A percentile compares a stretch with the other conserved stretches of the same genome.
phyloP scores from a whole-genome alignment of 78 protist genomes.

The Cyanophora paradoxa region DNA sequence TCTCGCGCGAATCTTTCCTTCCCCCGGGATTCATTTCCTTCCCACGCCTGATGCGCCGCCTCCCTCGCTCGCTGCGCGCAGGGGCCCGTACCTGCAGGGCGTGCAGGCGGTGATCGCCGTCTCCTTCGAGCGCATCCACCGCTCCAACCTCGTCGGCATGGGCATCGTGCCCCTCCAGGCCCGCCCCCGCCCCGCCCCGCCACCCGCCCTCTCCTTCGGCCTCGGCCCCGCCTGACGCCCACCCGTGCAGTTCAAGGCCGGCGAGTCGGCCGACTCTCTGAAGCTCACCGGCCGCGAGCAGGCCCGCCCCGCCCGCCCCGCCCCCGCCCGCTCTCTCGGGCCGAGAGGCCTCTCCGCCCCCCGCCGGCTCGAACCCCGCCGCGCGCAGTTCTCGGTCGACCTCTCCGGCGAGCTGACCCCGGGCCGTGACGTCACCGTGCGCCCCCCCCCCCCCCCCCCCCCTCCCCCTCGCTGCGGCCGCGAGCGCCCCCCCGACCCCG shows the following conservation, averaged over 20 bases:
- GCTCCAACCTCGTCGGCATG: constrained; percentile 69
- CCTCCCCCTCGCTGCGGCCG: too few species aligned
- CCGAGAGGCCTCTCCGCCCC: neutral
- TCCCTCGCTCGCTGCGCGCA: too few species aligned
- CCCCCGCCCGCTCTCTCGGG: neutral
- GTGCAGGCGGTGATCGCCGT: constrained; percentile 74
- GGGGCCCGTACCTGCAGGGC: constrained; percentile 70
- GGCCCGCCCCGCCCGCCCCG: constrained; percentile 24
- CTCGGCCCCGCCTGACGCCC: too few species aligned
- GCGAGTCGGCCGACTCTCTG: constrained; percentile 54
- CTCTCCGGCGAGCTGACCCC: constrained; percentile 47
- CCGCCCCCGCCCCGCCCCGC: too few species aligned
- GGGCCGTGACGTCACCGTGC: too few species aligned
- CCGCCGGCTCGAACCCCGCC: neutral
- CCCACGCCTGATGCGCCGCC: too few species aligned
- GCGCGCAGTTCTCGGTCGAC: neutral
- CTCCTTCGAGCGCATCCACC: constrained; percentile 72
- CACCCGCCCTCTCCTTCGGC: too few species aligned
- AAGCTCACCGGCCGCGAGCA: constrained; percentile 72
- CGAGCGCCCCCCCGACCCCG: constrained; percentile 46
- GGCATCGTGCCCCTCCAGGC: constrained; percentile 85
- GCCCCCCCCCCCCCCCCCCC: too few species aligned
- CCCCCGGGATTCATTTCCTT: too few species aligned
- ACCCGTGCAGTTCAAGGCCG: constrained; percentile 65
- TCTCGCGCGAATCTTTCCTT: too few species aligned